These are phyloP conservation scores for Trametes elegans DNA, from an alignment of 768 basidiomycete species.

Conservation along the genomic window DNA sequence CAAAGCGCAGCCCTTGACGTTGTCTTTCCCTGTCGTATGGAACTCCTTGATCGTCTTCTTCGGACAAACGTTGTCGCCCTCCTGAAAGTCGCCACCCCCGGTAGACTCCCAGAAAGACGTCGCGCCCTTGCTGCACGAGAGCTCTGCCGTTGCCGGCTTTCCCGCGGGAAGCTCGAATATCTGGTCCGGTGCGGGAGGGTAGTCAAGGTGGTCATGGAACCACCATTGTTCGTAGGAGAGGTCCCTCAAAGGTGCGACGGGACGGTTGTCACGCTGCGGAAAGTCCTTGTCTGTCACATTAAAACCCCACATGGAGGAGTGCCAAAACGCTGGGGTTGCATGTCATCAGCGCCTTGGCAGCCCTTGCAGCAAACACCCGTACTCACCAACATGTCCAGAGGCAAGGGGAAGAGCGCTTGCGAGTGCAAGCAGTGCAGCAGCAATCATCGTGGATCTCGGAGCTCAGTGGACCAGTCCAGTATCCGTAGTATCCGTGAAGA, in stretches of 20 bases:
- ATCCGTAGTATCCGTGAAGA: neutral
- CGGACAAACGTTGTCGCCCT: constrained; percentile 55
- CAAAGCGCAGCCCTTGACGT: constrained; percentile 62
- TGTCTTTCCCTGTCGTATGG: constrained; percentile 54
- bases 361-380: neutral
- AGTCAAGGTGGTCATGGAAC: constrained; percentile 61
- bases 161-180: constrained; percentile 63
- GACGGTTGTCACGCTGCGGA: constrained; percentile 63
- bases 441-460: constrained; percentile 15
- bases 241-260: constrained; percentile 41
- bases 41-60: constrained; percentile 41
- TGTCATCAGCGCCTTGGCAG: no score
- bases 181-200: constrained; percentile 55
- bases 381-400: constrained; percentile 20
- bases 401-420: constrained; percentile 15
- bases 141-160: constrained; percentile 47
- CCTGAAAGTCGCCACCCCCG: constrained; percentile 52
- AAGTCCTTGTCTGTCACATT: constrained; percentile 58
- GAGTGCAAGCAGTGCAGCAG: constrained; percentile 6
- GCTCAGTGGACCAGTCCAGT: constrained; percentile 6
- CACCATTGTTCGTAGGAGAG: constrained; percentile 47
- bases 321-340: constrained; percentile 42
- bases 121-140: constrained; percentile 58
- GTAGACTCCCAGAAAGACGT: constrained; percentile 56
- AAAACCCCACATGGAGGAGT: constrained; percentile 65